Percentiles rank a stretch among this genome's conserved stretches.
phyloP scores from a whole-genome alignment of 148 eudicot genomes.

The Rhododendron mucronatum region DNA sequence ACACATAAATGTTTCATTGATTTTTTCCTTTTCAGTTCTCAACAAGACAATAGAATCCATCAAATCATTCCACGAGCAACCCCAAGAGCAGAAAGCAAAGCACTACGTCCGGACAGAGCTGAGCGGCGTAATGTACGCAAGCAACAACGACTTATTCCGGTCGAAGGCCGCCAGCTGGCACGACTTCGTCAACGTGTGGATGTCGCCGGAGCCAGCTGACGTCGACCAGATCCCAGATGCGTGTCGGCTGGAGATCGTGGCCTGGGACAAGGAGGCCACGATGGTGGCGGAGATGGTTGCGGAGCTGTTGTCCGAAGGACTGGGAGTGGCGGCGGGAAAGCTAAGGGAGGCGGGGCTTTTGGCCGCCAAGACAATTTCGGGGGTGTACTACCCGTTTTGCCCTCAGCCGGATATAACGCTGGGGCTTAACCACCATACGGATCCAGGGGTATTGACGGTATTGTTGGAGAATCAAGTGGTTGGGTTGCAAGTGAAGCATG shows the following conservation, averaged over 20 bases:
- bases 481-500: constrained; percentile 41
- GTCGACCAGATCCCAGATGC: not conserved
- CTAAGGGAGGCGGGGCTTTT: constrained; percentile 18
- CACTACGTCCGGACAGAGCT: not conserved
- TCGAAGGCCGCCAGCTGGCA: constrained; percentile 9
- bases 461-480: constrained; percentile 39
- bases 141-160: not conserved
- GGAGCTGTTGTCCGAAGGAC: constrained; percentile 31
- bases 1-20: not conserved
- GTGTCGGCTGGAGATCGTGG: constrained; percentile 21
- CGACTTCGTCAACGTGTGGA: not conserved
- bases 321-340: constrained; percentile 17
- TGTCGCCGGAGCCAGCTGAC: not conserved
- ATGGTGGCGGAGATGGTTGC: constrained; percentile 24
- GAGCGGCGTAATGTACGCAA: not conserved
- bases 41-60: constrained; percentile 7
- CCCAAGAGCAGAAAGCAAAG: constrained; percentile 10
- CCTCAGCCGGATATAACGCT: constrained; percentile 39
- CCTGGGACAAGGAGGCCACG: constrained; percentile 31
- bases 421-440: constrained; percentile 40
- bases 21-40: not conserved
- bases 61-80: constrained; percentile 20
- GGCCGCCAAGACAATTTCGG: constrained; percentile 13
- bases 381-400: constrained; percentile 36
- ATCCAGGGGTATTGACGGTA: constrained; percentile 36